Percentiles rank a stretch among this genome's conserved stretches.
Evolutionary conservation across 2,329 filamentous ascomycete species (phyloP).

Genomic region (Phaeosphaeriaceae sp.): DNA sequence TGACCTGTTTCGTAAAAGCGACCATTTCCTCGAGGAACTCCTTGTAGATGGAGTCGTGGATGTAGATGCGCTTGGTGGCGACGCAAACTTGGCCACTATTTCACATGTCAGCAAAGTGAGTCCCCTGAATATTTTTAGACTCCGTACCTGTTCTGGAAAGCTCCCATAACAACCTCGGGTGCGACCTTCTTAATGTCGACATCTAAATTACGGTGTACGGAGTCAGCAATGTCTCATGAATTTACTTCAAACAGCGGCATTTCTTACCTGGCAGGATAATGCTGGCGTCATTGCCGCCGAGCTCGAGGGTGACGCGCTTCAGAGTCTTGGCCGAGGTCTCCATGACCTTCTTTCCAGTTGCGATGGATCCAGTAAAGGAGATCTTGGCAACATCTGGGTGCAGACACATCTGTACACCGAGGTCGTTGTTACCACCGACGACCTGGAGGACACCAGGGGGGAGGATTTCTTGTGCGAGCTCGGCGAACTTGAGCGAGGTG

Average conservation of each 20-base stretch:
- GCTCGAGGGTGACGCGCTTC: constrained; percentile 68
- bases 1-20: constrained; percentile 55
- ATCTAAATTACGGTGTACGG: no score
- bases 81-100: constrained; percentile 63
- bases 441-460: constrained; percentile 70
- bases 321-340: constrained; percentile 64
- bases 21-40: constrained; percentile 51
- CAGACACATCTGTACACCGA: constrained; percentile 66
- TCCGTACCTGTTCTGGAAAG: no score
- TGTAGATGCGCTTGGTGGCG: constrained; percentile 48
- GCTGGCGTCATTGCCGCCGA: constrained; percentile 69
- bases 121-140: no score
- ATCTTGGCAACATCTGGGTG: constrained; percentile 70
- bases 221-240: no score
- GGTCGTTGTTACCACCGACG: constrained; percentile 66
- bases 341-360: constrained; percentile 69
- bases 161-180: constrained; percentile 58
- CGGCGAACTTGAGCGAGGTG: constrained; percentile 65
- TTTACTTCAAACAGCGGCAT: no score
- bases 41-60: constrained; percentile 50
- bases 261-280: constrained; percentile 53
- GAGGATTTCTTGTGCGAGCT: constrained; percentile 66
- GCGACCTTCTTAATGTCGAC: constrained; percentile 63
- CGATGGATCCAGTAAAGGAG: constrained; percentile 69
- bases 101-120: no score